These are phyloP conservation scores for Zoysia japonica DNA, from an alignment of 176 grass and related monocot genomes.

Conservation along the genomic window DNA sequence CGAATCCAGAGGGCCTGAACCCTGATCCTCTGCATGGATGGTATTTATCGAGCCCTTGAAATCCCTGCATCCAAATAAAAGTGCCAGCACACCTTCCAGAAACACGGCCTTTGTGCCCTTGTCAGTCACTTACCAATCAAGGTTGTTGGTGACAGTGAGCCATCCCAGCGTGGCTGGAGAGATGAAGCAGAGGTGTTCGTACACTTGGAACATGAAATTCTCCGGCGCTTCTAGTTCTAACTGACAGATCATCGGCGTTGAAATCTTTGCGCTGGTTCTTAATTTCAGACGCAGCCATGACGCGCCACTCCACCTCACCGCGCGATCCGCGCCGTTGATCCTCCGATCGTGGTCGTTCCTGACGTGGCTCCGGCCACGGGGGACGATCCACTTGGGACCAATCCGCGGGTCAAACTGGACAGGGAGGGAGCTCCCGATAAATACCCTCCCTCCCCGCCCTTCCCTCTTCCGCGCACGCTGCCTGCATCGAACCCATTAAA, in stretches of 20 bases:
- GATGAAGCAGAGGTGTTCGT: too few relatives aligned
- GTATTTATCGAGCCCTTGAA: too few relatives aligned
- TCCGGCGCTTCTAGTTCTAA: background rate
- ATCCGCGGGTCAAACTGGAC: background rate
- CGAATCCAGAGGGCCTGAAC: too few relatives aligned
- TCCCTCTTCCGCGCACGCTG: background rate
- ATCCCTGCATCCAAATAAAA: too few relatives aligned
- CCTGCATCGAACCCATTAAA: slow-evolving; percentile 23
- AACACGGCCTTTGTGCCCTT: too few relatives aligned
- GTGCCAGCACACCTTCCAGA: too few relatives aligned
- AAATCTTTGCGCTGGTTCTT: background rate
- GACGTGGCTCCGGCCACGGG: slow-evolving; percentile 1
- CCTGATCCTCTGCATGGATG: too few relatives aligned
- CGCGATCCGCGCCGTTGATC: background rate
- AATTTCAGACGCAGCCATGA: slow-evolving; percentile 1
- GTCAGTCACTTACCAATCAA: too few relatives aligned
- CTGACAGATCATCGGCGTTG: background rate
- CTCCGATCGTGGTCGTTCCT: background rate
- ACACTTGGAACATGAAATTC: background rate
- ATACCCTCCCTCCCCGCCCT: background rate
- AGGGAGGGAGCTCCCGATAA: slow-evolving; percentile 39
- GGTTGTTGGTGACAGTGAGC: too few relatives aligned
- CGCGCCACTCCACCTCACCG: background rate
- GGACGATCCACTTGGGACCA: slow-evolving; percentile 19
- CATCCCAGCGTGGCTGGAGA: too few relatives aligned